A percentile compares a stretch with the other conserved stretches of the same genome.
phyloP scores from a whole-genome alignment of 1,139 yeast genomes.

The Hanseniaspora sp. region DNA sequence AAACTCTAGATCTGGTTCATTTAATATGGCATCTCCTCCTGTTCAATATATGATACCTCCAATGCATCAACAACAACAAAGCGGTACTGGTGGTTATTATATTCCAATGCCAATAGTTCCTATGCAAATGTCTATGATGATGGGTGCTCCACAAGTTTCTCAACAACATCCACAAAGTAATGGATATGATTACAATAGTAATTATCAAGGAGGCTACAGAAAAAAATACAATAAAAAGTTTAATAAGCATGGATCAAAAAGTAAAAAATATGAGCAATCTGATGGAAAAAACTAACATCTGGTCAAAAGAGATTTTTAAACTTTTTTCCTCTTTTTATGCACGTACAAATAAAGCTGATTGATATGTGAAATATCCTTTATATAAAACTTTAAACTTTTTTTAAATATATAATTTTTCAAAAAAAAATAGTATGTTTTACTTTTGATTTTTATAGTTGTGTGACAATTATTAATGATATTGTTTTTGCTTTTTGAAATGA shows the following conservation, averaged over 20 bases:
- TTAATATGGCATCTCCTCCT: slow-evolving; percentile 2
- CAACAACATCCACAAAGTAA: background rate
- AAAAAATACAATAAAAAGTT: background rate
- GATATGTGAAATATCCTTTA: background rate
- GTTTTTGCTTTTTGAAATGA: background rate
- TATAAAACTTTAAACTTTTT: too few relatives aligned
- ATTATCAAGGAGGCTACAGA: background rate
- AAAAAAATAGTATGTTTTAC: background rate
- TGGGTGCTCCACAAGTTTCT: background rate
- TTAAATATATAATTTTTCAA: too few relatives aligned
- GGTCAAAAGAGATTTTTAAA: too few relatives aligned
- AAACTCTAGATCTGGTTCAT: slow-evolving; percentile 9
- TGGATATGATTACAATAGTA: background rate
- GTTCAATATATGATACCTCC: slow-evolving; percentile 1
- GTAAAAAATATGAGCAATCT: background rate
- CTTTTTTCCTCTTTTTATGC: too few relatives aligned
- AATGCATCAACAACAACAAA: background rate
- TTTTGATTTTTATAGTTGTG: too few relatives aligned
- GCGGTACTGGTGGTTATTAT: background rate
- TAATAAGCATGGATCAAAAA: background rate
- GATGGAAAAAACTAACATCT: background rate
- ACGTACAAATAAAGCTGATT: background rate
- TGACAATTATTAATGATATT: too few relatives aligned
- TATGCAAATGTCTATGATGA: slow-evolving; percentile 8
- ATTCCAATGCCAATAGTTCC: slow-evolving; percentile 13